phyloP scores from a whole-genome alignment of 148 eudicot species.

The Salicornia ramosissima region DNA sequence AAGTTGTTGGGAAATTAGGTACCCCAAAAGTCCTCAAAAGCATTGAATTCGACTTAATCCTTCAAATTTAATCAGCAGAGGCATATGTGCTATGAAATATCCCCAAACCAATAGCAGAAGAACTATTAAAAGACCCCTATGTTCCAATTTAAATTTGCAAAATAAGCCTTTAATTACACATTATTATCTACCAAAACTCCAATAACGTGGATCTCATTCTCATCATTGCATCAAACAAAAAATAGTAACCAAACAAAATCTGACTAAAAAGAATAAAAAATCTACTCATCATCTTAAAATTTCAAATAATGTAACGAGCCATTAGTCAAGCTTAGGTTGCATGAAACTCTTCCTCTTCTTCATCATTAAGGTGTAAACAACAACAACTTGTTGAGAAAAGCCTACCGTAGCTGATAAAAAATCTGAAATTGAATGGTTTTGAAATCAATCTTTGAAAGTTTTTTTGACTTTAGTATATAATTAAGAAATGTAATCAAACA shows the following conservation, averaged over 20 bases:
- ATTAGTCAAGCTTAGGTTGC: constrained; percentile 57
- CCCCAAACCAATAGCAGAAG: background rate
- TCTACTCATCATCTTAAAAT: background rate
- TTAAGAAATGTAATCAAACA: too few relatives aligned
- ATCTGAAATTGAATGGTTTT: constrained; percentile 21
- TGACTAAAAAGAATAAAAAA: background rate
- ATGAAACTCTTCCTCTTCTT: constrained; percentile 71
- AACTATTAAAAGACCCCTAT: constrained; percentile 1
- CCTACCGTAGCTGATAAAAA: constrained; percentile 13
- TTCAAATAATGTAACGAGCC: constrained; percentile 42
- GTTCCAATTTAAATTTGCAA: background rate
- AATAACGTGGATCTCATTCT: background rate
- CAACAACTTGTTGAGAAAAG: constrained; percentile 40
- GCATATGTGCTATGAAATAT: constrained; percentile 19
- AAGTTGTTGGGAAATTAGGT: constrained; percentile 8
- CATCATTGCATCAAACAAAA: constrained; percentile 12
- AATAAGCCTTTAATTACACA: constrained; percentile 1
- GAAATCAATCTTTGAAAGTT: too few relatives aligned
- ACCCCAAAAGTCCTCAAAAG: constrained; percentile 10
- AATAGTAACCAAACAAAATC: constrained; percentile 13
- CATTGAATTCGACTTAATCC: constrained; percentile 20
- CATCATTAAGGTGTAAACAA: constrained; percentile 63
- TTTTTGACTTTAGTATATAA: too few relatives aligned
- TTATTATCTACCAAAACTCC: constrained; percentile 1
- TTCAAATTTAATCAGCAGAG: background rate